Conservation (phyloP, 345 rosid genomes). For the Rhodamnia argentea region DNA sequence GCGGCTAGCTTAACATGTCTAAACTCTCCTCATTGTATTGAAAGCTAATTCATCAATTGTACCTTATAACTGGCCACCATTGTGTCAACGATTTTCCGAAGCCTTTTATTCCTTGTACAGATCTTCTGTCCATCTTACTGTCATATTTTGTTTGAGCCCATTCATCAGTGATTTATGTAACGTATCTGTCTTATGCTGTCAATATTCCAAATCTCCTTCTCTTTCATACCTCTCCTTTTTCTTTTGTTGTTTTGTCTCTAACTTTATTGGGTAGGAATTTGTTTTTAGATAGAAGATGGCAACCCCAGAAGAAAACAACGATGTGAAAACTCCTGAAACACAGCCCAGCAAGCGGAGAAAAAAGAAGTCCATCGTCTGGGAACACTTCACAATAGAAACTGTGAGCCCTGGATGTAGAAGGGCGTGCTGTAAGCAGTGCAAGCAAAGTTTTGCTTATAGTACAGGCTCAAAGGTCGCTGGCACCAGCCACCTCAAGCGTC, state of each 20-base stretch:
- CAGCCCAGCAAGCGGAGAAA: constrained; percentile 55
- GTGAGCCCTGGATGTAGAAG: constrained; percentile 71
- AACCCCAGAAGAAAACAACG: constrained; percentile 13
- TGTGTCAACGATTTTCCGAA: background rate
- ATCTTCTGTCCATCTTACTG: background rate
- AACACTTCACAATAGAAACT: constrained; percentile 66
- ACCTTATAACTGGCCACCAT: background rate
- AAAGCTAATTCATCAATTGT: background rate
- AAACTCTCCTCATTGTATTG: background rate
- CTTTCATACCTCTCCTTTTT: background rate
- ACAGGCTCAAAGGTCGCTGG: constrained; percentile 92
- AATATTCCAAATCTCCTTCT: background rate
- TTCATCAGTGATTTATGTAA: background rate
- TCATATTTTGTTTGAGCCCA: background rate
- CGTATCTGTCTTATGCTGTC: background rate
- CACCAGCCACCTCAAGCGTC: constrained; percentile 92
- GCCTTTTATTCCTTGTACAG: background rate
- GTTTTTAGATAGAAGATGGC: constrained; percentile 13
- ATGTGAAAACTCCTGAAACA: constrained; percentile 22
- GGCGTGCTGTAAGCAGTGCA: constrained; percentile 89
- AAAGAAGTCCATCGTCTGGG: constrained; percentile 95
- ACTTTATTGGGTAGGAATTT: constrained; percentile 3
- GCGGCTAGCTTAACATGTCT: background rate
- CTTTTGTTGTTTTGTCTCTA: background rate
- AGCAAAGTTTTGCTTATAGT: constrained; percentile 96